Percentiles rank a stretch among this genome's conserved stretches.
phyloP scores from a whole-genome alignment of 257 asterid species.

The Solanum boliviense region DNA sequence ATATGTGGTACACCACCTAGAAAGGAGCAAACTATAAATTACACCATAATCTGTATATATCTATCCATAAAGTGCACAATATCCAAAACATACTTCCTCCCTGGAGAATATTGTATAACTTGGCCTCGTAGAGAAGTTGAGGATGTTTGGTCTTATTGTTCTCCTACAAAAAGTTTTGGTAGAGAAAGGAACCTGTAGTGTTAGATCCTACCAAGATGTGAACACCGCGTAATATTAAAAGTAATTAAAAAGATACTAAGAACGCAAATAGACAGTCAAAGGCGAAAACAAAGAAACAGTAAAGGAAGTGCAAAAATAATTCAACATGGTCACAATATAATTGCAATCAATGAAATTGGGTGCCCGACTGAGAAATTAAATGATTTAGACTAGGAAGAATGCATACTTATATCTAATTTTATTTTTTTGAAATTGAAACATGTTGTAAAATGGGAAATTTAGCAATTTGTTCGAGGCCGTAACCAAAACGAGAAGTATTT shows the following conservation, averaged over 20 bases:
- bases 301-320: neutral
- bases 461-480: neutral
- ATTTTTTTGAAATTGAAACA: neutral
- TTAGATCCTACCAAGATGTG: neutral
- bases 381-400: neutral
- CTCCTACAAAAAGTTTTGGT: slow-evolving; percentile 44
- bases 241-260: neutral
- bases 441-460: neutral
- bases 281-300: neutral
- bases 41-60: neutral
- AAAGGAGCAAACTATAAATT: neutral
- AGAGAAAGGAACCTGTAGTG: neutral
- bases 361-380: neutral
- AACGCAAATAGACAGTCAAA: neutral
- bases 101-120: slow-evolving; percentile 77
- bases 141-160: slow-evolving; percentile 89
- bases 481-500: neutral
- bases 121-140: slow-evolving; percentile 88
- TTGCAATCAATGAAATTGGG: neutral
- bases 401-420: neutral
- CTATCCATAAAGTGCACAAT: neutral
- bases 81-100: slow-evolving; percentile 76
- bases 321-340: neutral
- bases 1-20: slow-evolving; percentile 85
- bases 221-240: neutral